Percentiles rank a stretch among this genome's conserved stretches.
These are phyloP conservation scores for Globisporangium recalcitrans DNA, from an alignment of 352 stramenopile genomes.

Conservation along the genomic window DNA sequence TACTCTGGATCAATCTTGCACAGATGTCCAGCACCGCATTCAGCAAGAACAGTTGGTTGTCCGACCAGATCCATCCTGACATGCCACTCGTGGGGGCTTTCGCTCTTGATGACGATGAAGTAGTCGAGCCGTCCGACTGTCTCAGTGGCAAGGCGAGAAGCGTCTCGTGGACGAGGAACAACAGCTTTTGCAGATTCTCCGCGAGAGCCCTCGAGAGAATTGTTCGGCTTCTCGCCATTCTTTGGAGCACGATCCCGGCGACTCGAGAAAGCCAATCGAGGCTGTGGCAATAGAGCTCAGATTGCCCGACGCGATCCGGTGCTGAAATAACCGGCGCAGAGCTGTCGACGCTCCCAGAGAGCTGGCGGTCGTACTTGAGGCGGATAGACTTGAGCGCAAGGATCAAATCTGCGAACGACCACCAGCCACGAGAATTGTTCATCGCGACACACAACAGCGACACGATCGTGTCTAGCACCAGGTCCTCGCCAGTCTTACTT, in stretches of 20 bases:
- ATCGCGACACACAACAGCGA: conserved; percentile 74
- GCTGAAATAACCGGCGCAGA: conserved; percentile 12
- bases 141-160: conserved; percentile 37
- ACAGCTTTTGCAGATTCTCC: conserved; percentile 74
- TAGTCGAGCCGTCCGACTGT: conserved; percentile 1
- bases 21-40: conserved; percentile 72
- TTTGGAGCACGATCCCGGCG: conserved; percentile 66
- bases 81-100: conserved; percentile 14
- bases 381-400: conserved; percentile 53
- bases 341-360: neutral
- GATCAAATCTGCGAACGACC: conserved; percentile 64
- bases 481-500: conserved; percentile 67
- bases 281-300: conserved; percentile 36
- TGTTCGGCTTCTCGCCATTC: conserved; percentile 66
- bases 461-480: conserved; percentile 81
- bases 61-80: conserved; percentile 34
- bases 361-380: conserved; percentile 46
- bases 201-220: conserved; percentile 68
- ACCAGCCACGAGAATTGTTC: conserved; percentile 53
- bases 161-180: conserved; percentile 65
- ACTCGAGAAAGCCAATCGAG: conserved; percentile 66
- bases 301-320: conserved; percentile 18
- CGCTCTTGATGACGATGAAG: neutral
- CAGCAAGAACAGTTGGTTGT: conserved; percentile 64
- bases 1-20: conserved; percentile 66